phyloP scores from a whole-genome alignment of 2,329 filamentous ascomycete species.

The Neonectria coccinea region DNA sequence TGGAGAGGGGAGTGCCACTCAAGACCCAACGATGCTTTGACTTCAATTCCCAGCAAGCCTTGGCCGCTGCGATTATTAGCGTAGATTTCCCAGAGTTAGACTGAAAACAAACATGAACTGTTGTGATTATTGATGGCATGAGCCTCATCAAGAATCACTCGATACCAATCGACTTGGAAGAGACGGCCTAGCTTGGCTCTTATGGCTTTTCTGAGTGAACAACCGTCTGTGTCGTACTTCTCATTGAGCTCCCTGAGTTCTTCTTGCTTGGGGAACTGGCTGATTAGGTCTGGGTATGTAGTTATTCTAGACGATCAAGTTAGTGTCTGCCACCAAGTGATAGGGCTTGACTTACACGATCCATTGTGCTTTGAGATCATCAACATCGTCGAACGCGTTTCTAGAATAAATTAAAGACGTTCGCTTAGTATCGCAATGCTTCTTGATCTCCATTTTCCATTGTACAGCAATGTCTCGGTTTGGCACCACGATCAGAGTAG shows the following conservation, averaged over 20 bases:
- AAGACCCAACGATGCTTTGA: slow-evolving; percentile 52
- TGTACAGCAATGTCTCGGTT: slow-evolving; percentile 39
- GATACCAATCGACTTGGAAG: slow-evolving; percentile 56
- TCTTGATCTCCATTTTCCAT: slow-evolving; percentile 46
- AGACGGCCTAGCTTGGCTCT: slow-evolving; percentile 54
- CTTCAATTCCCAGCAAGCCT: slow-evolving; percentile 41
- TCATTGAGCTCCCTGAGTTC: background rate
- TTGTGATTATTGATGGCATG: slow-evolving; percentile 66
- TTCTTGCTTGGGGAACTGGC: slow-evolving; percentile 25
- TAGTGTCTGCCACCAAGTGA: background rate
- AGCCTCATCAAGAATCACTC: slow-evolving; percentile 69
- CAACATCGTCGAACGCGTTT: background rate
- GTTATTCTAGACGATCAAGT: slow-evolving; percentile 41
- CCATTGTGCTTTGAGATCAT: background rate
- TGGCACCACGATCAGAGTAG: slow-evolving; percentile 51
- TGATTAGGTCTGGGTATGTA: slow-evolving; percentile 45
- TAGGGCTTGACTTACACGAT: slow-evolving; percentile 25
- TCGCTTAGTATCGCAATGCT: slow-evolving; percentile 35
- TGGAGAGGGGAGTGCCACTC: slow-evolving; percentile 52
- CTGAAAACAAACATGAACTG: slow-evolving; percentile 43
- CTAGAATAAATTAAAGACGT: slow-evolving; percentile 29
- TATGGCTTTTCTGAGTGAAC: slow-evolving; percentile 45
- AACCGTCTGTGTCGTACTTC: background rate
- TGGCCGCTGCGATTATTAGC: slow-evolving; percentile 28
- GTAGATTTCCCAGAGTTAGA: rapidly evolving